Evolutionary conservation across 1,139 yeast genomes (phyloP).

Genomic region (Pneumocystis jirovecii): DNA sequence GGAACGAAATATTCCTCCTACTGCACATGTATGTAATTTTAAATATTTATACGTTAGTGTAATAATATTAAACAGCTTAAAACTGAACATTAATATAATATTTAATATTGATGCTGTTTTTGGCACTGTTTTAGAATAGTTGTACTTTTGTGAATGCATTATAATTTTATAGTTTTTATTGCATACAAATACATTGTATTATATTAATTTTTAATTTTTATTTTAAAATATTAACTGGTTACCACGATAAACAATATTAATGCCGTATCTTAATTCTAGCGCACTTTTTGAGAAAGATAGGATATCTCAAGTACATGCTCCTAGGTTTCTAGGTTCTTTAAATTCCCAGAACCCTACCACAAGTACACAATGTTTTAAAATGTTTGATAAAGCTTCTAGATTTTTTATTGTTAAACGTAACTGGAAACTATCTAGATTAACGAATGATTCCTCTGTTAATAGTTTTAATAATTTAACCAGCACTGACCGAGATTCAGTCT

Average conservation of each 20-base stretch:
- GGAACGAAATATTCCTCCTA: conserved; percentile 1
- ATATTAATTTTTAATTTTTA: background rate
- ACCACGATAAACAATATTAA: background rate
- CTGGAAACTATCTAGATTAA: background rate
- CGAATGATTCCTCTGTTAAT: background rate
- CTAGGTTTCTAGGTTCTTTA: background rate
- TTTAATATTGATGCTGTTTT: background rate
- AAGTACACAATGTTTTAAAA: background rate
- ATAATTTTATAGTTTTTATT: background rate
- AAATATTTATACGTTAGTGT: background rate
- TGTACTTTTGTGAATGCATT: background rate
- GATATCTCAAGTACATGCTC: background rate
- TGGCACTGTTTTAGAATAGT: background rate
- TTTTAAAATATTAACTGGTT: background rate
- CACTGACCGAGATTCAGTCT: background rate
- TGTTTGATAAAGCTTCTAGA: background rate
- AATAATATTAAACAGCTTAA: background rate
- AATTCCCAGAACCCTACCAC: background rate
- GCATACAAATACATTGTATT: background rate
- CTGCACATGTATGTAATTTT: background rate
- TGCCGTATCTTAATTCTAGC: background rate
- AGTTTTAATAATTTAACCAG: background rate
- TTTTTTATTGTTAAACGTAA: background rate
- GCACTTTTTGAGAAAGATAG: background rate
- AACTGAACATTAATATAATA: background rate